Conservation (phyloP, 2,329 filamentous ascomycete genomes). For the Sclerotinia nivalis region DNA sequence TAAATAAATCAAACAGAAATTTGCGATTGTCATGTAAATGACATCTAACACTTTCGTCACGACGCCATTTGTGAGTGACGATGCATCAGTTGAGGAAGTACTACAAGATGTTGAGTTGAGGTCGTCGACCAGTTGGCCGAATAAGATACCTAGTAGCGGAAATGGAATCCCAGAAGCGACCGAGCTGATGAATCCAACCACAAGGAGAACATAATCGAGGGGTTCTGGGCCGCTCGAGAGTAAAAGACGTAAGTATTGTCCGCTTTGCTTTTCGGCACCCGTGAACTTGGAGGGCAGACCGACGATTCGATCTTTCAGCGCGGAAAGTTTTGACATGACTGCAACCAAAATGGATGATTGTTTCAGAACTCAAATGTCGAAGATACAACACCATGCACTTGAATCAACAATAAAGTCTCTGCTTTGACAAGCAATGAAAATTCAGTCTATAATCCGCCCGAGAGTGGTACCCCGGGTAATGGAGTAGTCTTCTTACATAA, state of each 20-base stretch:
- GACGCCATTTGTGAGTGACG: constrained; percentile 22
- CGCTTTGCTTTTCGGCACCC: constrained; percentile 10
- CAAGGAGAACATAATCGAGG: constrained; percentile 10
- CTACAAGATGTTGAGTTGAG: constrained; percentile 54
- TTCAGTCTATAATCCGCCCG: not conserved
- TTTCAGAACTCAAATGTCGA: constrained; percentile 9
- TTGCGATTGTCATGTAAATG: constrained; percentile 63
- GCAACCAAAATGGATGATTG: not conserved
- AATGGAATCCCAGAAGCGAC: constrained; percentile 61
- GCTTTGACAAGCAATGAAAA: not conserved
- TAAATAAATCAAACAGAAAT: constrained; percentile 63
- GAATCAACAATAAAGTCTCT: constrained; percentile 3
- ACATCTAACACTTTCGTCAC: constrained; percentile 57
- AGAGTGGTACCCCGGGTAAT: not conserved
- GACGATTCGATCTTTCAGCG: constrained; percentile 6
- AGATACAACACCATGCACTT: not conserved
- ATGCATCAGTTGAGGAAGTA: constrained; percentile 10
- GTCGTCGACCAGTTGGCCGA: constrained; percentile 64
- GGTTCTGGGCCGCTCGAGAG: not conserved
- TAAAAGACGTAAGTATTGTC: constrained; percentile 15
- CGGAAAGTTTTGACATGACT: constrained; percentile 19
- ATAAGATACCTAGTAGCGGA: constrained; percentile 64
- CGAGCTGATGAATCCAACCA: constrained; percentile 10
- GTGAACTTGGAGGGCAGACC: constrained; percentile 11
- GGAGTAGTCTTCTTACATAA: constrained; percentile 5